Percentiles rank a stretch among this genome's conserved stretches.
Conservation (phyloP, 352 stramenopile species). For the Pythium sp. region DNA sequence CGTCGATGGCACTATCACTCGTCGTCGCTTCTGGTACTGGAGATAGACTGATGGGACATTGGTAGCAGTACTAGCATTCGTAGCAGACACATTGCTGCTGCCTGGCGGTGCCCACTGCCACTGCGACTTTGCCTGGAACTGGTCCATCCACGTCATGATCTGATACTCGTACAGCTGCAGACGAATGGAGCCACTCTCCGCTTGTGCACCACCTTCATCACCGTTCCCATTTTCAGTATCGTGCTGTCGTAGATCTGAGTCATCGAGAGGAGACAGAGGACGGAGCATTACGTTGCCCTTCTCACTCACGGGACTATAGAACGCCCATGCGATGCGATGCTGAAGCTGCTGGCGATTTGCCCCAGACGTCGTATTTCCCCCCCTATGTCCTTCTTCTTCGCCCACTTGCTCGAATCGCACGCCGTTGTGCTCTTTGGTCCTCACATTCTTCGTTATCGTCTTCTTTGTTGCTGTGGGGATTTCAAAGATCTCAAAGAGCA, state of each 20-base stretch:
- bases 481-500: slow-evolving; percentile 64
- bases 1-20: slow-evolving; percentile 10
- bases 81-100: slow-evolving; percentile 14
- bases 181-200: slow-evolving; percentile 15
- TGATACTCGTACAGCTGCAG: slow-evolving; percentile 63
- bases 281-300: slow-evolving; percentile 41
- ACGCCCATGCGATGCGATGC: slow-evolving; percentile 51
- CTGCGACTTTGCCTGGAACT: slow-evolving; percentile 50
- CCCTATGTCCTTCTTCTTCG: neutral
- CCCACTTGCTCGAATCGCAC: slow-evolving; percentile 22
- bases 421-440: slow-evolving; percentile 13
- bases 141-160: slow-evolving; percentile 55
- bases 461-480: slow-evolving; percentile 15
- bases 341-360: slow-evolving; percentile 3
- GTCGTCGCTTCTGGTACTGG: slow-evolving; percentile 55
- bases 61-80: neutral
- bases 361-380: neutral
- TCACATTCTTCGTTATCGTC: slow-evolving; percentile 17
- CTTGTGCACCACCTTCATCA: neutral
- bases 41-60: slow-evolving; percentile 47
- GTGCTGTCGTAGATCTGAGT: slow-evolving; percentile 4
- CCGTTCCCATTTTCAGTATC: neutral
- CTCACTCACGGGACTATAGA: slow-evolving; percentile 55
- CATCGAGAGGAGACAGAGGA: slow-evolving; percentile 8
- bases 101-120: slow-evolving; percentile 38